Conservation (phyloP, 2,329 filamentous ascomycete genomes). For the Pseudocercospora pini-densiflorae region DNA sequence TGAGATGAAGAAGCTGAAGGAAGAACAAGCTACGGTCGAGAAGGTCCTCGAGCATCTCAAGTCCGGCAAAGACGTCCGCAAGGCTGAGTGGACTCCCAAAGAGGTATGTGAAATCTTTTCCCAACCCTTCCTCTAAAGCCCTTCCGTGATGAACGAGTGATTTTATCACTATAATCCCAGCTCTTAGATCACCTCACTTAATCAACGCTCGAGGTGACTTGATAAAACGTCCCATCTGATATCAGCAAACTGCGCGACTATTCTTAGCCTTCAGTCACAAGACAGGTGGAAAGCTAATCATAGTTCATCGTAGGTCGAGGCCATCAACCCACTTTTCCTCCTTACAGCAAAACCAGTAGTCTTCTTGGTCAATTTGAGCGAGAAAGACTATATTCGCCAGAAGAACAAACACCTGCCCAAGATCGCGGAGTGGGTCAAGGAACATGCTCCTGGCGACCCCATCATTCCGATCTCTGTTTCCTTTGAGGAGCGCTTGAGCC, state of each 20-base stretch:
- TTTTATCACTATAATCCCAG: conserved; percentile 98
- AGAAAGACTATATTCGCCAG: conserved; percentile 96
- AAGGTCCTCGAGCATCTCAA: conserved; percentile 84
- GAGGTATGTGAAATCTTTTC: conserved; percentile 72
- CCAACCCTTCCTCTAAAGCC: conserved; percentile 28
- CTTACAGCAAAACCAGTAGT: conserved; percentile 97
- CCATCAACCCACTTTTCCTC: conserved; percentile 95
- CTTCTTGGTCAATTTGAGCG: conserved; percentile 94
- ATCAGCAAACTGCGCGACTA: conserved; percentile 1
- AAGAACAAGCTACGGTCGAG: conserved; percentile 91
- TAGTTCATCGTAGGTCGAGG: conserved; percentile 72
- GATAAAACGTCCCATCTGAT: conserved; percentile 74
- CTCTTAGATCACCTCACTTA: conserved; percentile 89
- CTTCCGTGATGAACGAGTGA: conserved; percentile 98
- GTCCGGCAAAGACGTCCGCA: conserved; percentile 90
- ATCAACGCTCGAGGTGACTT: conserved; percentile 77
- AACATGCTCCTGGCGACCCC: conserved; percentile 82
- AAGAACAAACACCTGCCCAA: conserved; percentile 99
- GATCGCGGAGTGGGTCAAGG: conserved; percentile 94
- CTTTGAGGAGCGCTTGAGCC: conserved; percentile 89
- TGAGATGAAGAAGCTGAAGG: conserved; percentile 96
- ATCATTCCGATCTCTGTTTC: conserved; percentile 92
- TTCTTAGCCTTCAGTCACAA: neutral
- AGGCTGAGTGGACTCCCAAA: conserved; percentile 87
- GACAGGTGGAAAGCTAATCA: conserved; percentile 5